Conservation (phyloP, 2,329 filamentous ascomycete species). For the Cadophora sp. region DNA sequence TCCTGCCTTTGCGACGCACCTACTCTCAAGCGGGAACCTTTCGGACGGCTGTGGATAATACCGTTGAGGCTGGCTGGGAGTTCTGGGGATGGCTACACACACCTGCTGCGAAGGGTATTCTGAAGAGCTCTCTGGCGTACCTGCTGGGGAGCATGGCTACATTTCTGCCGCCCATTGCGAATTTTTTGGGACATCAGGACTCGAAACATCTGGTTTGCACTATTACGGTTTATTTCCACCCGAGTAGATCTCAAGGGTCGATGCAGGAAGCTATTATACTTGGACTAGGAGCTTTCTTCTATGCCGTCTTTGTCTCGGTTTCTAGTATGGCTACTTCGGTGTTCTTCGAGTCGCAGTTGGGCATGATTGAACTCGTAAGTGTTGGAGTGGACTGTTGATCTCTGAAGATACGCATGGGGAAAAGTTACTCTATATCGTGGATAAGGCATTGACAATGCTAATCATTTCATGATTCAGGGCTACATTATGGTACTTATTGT, state of each 20-base stretch:
- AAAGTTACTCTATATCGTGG: not conserved
- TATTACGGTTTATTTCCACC: constrained; percentile 94
- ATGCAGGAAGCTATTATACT: constrained; percentile 88
- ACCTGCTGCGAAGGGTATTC: constrained; percentile 76
- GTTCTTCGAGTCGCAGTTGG: constrained; percentile 72
- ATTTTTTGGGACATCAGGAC: constrained; percentile 81
- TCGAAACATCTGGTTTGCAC: constrained; percentile 95
- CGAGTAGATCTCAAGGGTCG: constrained; percentile 82
- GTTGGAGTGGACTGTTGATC: not conserved
- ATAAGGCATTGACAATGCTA: not conserved
- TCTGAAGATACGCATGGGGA: not conserved
- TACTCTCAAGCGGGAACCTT: constrained; percentile 43
- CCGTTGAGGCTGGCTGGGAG: constrained; percentile 47
- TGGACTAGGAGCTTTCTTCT: constrained; percentile 78
- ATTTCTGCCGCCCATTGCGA: constrained; percentile 76
- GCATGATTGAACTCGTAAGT: constrained; percentile 63
- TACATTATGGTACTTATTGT: constrained; percentile 81
- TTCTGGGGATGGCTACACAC: constrained; percentile 70
- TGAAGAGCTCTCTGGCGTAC: constrained; percentile 93
- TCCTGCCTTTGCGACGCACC: constrained; percentile 30
- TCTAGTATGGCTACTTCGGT: constrained; percentile 89
- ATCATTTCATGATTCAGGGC: constrained; percentile 50
- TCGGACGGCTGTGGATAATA: constrained; percentile 45
- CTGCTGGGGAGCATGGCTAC: constrained; percentile 85
- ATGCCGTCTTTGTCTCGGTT: constrained; percentile 77